These are phyloP conservation scores for Mycosphaerella sp. DNA, from an alignment of 2,329 filamentous ascomycete genomes.

Conservation along the genomic window DNA sequence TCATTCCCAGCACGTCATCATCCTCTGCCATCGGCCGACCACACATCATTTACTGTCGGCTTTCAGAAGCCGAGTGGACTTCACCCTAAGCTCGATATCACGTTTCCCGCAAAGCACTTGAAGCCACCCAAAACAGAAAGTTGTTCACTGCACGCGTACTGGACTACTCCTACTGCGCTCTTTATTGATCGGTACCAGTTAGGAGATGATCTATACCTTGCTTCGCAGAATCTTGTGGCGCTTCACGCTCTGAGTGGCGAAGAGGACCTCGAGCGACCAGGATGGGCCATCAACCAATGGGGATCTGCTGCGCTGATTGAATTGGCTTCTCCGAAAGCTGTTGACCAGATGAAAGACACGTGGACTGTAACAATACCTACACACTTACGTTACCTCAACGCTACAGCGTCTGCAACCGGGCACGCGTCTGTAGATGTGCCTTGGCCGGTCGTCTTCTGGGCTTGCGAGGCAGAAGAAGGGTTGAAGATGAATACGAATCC, in stretches of 20 bases:
- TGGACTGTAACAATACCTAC: conserved; percentile 71
- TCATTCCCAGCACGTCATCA: conserved; percentile 77
- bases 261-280: conserved; percentile 84
- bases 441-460: conserved; percentile 85
- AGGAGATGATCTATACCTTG: conserved; percentile 65
- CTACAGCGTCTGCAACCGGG: conserved; percentile 22
- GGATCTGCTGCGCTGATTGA: conserved; percentile 73
- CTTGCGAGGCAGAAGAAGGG: conserved; percentile 62
- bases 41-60: conserved; percentile 43
- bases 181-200: conserved; percentile 89
- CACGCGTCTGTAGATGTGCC: conserved; percentile 44
- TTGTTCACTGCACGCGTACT: conserved; percentile 71
- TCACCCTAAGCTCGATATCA: conserved; percentile 72
- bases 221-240: conserved; percentile 68
- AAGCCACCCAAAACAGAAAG: conserved; percentile 36
- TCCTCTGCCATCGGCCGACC: conserved; percentile 39
- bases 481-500: conserved; percentile 69
- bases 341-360: conserved; percentile 4
- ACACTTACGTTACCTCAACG: conserved; percentile 71
- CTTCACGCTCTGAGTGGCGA: conserved; percentile 66
- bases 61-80: conserved; percentile 72
- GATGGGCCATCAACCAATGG: conserved; percentile 71
- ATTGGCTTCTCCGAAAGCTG: conserved; percentile 44
- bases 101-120: conserved; percentile 51
- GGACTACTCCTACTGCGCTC: conserved; percentile 72